Evolutionary conservation across 2,329 filamentous ascomycete species (phyloP).

Genomic region (Fulvia fulva): DNA sequence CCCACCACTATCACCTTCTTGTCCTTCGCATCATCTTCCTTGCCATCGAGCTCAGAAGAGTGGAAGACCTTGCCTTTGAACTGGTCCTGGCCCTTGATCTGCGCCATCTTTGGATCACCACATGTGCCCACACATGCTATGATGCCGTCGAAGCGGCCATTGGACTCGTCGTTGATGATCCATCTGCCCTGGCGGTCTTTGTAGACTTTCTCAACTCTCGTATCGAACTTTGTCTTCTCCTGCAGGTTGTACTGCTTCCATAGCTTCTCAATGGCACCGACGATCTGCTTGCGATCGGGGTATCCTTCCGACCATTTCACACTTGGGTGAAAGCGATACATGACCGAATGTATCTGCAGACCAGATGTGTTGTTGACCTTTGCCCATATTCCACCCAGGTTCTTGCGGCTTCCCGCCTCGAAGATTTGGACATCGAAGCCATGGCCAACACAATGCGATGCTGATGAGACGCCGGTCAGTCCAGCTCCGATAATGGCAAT

Average conservation of each 20-base stretch:
- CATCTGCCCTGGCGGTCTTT: conserved; percentile 66
- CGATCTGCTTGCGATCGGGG: conserved; percentile 70
- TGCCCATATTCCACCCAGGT: conserved; percentile 45
- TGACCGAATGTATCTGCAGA: conserved; percentile 77
- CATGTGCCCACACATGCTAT: conserved; percentile 77
- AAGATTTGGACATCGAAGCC: conserved; percentile 80
- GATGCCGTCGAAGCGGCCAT: conserved; percentile 73
- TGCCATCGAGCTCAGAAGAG: conserved; percentile 70
- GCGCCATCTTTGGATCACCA: conserved; percentile 70
- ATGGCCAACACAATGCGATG: conserved; percentile 78
- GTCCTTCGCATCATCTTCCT: conserved; percentile 58
- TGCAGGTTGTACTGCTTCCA: conserved; percentile 74
- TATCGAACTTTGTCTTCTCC: conserved; percentile 67
- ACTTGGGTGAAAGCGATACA: conserved; percentile 84
- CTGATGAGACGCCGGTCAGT: conserved; percentile 71
- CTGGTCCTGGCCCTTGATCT: conserved; percentile 64
- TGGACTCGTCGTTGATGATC: conserved; percentile 69
- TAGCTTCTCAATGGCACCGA: conserved; percentile 64
- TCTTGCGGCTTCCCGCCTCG: conserved; percentile 63
- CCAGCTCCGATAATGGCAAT: conserved; percentile 47
- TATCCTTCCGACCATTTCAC: conserved; percentile 73
- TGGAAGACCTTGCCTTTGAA: conserved; percentile 73
- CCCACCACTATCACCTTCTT: conserved; percentile 76
- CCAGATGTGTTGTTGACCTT: conserved; percentile 66
- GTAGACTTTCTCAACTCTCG: conserved; percentile 64